These are phyloP conservation scores for Anaeramoeba flamelloides DNA, from an alignment of 78 protist genomes.

Conservation along the genomic window DNA sequence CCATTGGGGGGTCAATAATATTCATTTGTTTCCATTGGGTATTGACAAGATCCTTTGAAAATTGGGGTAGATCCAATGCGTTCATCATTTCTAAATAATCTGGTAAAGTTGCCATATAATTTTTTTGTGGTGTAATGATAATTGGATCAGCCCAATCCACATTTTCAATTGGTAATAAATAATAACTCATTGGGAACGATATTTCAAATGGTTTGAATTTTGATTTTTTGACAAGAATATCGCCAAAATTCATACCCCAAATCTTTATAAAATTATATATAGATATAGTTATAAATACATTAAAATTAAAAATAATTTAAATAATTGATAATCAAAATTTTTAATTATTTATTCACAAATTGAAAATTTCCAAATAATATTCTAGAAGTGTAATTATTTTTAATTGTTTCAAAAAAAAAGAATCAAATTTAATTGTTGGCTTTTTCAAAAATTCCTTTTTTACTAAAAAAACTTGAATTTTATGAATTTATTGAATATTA, in stretches of 20 bases:
- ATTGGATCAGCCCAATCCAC: background rate
- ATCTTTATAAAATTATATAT: background rate
- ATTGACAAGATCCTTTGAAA: background rate
- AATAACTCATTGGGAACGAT: background rate
- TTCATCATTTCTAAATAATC: background rate
- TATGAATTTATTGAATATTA: no score
- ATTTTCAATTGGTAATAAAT: background rate
- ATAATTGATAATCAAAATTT: no score
- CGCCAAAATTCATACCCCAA: background rate
- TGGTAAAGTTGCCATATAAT: background rate
- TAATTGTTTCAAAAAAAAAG: no score
- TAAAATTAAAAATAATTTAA: no score
- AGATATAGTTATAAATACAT: no score
- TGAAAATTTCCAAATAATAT: no score
- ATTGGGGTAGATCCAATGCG: background rate
- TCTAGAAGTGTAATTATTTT: no score
- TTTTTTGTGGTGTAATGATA: background rate
- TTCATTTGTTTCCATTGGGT: background rate
- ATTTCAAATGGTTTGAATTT: background rate
- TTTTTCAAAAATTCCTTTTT: no score
- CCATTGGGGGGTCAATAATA: background rate
- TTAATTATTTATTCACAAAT: no score
- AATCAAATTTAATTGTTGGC: no score
- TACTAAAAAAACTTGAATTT: no score
- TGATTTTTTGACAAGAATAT: background rate